phyloP scores from a whole-genome alignment of 345 rosid species.

The Isatis tinctoria region DNA sequence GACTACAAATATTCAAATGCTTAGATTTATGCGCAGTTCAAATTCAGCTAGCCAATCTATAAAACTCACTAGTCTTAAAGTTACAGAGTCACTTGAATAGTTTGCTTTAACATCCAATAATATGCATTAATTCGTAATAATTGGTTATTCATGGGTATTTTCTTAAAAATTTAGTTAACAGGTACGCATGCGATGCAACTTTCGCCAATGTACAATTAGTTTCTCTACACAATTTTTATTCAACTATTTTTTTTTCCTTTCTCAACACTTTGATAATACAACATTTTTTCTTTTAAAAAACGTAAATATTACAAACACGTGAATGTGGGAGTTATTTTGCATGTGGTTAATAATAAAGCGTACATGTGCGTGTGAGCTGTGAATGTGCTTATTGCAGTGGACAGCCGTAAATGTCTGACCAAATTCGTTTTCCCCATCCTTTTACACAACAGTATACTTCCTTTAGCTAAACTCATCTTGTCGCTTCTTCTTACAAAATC shows the following conservation, averaged over 20 bases:
- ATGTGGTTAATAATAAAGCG: slow-evolving; percentile 25
- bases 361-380: slow-evolving; percentile 32
- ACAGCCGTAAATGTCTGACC: slow-evolving; percentile 34
- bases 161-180: too few relatives aligned
- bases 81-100: too few relatives aligned
- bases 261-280: neutral
- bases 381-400: slow-evolving; percentile 22
- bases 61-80: too few relatives aligned
- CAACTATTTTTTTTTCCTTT: neutral
- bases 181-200: neutral
- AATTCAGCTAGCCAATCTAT: too few relatives aligned
- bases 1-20: neutral
- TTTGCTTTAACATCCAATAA: too few relatives aligned
- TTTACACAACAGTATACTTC: slow-evolving; percentile 7
- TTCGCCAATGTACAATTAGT: neutral
- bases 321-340: slow-evolving; percentile 7
- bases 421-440: slow-evolving; percentile 11
- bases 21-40: neutral
- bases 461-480: slow-evolving; percentile 6
- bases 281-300: neutral
- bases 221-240: neutral
- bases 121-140: neutral
- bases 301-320: neutral
- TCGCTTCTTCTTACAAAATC: slow-evolving; percentile 1
- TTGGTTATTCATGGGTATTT: neutral